A percentile compares a stretch with the other conserved stretches of the same genome.
Conservation (phyloP, 2,329 filamentous ascomycete genomes). For the Ophiostoma australiae region DNA sequence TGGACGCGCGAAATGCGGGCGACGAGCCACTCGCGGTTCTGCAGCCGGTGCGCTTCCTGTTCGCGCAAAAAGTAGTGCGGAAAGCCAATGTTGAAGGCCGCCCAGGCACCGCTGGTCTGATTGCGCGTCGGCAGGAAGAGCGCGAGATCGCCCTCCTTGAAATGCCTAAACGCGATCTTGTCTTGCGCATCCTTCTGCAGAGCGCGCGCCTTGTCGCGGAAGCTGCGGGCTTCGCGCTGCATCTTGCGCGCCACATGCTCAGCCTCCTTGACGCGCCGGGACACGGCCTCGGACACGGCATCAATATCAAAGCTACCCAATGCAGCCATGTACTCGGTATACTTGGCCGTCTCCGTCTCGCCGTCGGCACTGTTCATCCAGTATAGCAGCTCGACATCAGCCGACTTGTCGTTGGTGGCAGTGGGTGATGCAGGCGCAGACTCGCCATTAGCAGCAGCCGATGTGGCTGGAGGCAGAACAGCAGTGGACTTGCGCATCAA, state of each 20-base stretch:
- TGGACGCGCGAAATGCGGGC: conserved; percentile 88
- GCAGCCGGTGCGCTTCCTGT: conserved; percentile 79
- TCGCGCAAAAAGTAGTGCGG: conserved; percentile 96
- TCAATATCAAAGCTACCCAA: conserved; percentile 79
- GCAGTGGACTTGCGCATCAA: not conserved
- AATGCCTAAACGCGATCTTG: conserved; percentile 92
- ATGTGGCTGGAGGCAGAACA: not conserved
- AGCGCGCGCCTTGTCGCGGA: conserved; percentile 78
- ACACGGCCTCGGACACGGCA: conserved; percentile 75
- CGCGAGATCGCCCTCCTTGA: conserved; percentile 93
- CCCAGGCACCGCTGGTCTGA: conserved; percentile 91
- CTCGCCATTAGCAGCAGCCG: not conserved
- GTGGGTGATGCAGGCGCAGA: not conserved
- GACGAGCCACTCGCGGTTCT: conserved; percentile 89
- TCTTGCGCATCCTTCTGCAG: conserved; percentile 82
- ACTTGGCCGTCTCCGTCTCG: conserved; percentile 66
- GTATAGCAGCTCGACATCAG: conserved; percentile 68
- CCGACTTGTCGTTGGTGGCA: conserved; percentile 42
- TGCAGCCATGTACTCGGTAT: conserved; percentile 66
- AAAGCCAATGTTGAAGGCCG: conserved; percentile 95
- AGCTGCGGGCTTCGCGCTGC: conserved; percentile 80
- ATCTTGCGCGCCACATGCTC: conserved; percentile 91
- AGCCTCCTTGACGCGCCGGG: conserved; percentile 86
- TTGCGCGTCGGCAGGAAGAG: conserved; percentile 92
- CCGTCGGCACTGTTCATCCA: conserved; percentile 71